Conservation (phyloP, 108 stramenopile genomes). For the Phaeodactylum tricornutum region DNA sequence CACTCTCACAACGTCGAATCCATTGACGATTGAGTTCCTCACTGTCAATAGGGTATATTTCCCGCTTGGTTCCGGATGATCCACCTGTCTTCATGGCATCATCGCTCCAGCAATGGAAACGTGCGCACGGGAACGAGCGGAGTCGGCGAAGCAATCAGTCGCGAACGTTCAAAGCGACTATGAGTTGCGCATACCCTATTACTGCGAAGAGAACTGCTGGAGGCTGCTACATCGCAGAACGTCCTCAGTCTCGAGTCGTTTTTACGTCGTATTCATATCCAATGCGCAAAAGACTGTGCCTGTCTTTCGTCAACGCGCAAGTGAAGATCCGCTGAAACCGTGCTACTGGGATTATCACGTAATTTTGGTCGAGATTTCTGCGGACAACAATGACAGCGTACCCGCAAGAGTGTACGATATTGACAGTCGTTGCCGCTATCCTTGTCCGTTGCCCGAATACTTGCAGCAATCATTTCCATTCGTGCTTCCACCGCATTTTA, state of each 20-base stretch:
- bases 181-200: slow-evolving; percentile 65
- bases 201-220: slow-evolving; percentile 87
- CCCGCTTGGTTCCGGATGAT: no score
- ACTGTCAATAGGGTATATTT: no score
- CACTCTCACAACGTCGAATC: no score
- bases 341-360: slow-evolving; percentile 88
- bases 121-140: no score
- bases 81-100: no score
- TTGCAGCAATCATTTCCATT: slow-evolving; percentile 41
- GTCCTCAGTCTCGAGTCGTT: slow-evolving; percentile 1
- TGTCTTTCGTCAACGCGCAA: slow-evolving; percentile 59
- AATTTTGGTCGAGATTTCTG: slow-evolving; percentile 38
- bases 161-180: no score
- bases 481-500: slow-evolving; percentile 13
- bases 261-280: slow-evolving; percentile 60
- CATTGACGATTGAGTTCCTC: no score
- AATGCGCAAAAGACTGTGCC: slow-evolving; percentile 58
- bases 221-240: slow-evolving; percentile 53
- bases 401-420: slow-evolving; percentile 34
- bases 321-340: slow-evolving; percentile 15
- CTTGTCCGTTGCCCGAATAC: slow-evolving; percentile 48
- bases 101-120: no score
- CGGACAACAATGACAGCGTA: no score
- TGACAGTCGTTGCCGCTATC: slow-evolving; percentile 62
- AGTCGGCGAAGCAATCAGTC: no score